Conservation (phyloP, 2,329 filamentous ascomycete genomes). For the Hymenoscyphus salicellus region DNA sequence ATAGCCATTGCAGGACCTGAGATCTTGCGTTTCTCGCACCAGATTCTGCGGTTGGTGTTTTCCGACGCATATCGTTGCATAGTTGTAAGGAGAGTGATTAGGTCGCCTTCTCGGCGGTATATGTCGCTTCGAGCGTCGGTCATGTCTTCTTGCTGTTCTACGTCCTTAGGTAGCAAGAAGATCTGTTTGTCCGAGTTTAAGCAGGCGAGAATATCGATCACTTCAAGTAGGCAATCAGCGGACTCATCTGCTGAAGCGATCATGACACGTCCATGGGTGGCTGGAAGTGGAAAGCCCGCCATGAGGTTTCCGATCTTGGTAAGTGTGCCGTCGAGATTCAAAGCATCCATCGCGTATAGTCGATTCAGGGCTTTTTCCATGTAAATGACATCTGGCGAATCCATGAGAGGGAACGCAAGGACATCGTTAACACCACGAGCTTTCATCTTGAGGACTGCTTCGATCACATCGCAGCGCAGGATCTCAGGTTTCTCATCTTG, state of each 20-base stretch:
- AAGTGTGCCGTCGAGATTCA: conserved; percentile 70
- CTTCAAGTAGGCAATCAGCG: conserved; percentile 72
- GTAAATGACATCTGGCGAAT: conserved; percentile 71
- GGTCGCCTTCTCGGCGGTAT: conserved; percentile 59
- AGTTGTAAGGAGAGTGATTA: conserved; percentile 62
- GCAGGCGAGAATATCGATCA: conserved; percentile 76
- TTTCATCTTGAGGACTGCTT: conserved; percentile 89
- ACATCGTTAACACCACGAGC: conserved; percentile 82
- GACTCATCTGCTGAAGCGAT: conserved; percentile 71
- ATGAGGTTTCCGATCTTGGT: conserved; percentile 73
- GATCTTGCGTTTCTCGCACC: conserved; percentile 58
- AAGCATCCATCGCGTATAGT: conserved; percentile 72
- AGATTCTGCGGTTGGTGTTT: conserved; percentile 48
- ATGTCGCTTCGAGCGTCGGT: conserved; percentile 56
- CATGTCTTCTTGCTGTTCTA: conserved; percentile 54
- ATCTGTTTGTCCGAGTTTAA: conserved; percentile 63
- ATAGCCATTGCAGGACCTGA: conserved; percentile 61
- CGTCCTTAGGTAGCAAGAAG: conserved; percentile 57
- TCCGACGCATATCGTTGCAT: conserved; percentile 61
- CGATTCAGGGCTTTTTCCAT: conserved; percentile 80
- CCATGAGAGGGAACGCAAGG: conserved; percentile 78
- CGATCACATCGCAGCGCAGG: conserved; percentile 80
- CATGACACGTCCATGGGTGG: conserved; percentile 76
- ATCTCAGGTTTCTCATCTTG: conserved; percentile 84
- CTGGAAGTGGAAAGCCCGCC: conserved; percentile 78